phyloP scores from a whole-genome alignment of 2,329 filamentous ascomycete species.

The Ophiostoma himal-ulmi region DNA sequence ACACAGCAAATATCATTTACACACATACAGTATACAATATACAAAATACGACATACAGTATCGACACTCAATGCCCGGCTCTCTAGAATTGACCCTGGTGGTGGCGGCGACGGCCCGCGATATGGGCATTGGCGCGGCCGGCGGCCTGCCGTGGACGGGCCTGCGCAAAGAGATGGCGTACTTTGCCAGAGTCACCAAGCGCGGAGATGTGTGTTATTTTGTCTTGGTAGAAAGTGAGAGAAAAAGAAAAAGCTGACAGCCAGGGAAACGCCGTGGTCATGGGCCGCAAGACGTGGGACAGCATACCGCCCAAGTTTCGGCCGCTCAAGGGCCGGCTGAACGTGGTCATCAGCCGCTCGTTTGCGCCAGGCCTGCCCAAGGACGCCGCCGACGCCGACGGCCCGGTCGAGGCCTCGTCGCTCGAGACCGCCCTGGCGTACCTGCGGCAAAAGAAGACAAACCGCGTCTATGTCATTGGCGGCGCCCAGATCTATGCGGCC shows the following conservation, averaged over 20 bases:
- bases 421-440: constrained; percentile 52
- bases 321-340: constrained; percentile 77
- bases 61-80: constrained; percentile 13
- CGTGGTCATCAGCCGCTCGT: constrained; percentile 65
- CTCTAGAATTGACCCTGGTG: constrained; percentile 72
- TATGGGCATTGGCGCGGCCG: constrained; percentile 80
- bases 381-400: constrained; percentile 30
- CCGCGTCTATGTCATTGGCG: constrained; percentile 81
- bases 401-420: constrained; percentile 53
- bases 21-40: no score
- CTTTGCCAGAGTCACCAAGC: constrained; percentile 83
- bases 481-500: constrained; percentile 73
- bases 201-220: constrained; percentile 36
- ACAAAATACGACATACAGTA: not conserved
- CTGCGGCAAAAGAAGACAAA: constrained; percentile 25
- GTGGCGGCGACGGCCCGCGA: constrained; percentile 76
- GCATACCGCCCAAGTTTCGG: constrained; percentile 70
- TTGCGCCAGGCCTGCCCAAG: constrained; percentile 26
- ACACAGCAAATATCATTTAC: not conserved
- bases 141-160: constrained; percentile 80
- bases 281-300: constrained; percentile 96
- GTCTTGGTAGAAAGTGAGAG: not conserved
- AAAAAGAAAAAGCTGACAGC: not conserved
- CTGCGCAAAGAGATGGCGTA: constrained; percentile 91
- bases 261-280: constrained; percentile 75